These are phyloP conservation scores for Xylaria hypoxylon DNA, from an alignment of 2,329 filamentous ascomycete species.

Conservation along the genomic window DNA sequence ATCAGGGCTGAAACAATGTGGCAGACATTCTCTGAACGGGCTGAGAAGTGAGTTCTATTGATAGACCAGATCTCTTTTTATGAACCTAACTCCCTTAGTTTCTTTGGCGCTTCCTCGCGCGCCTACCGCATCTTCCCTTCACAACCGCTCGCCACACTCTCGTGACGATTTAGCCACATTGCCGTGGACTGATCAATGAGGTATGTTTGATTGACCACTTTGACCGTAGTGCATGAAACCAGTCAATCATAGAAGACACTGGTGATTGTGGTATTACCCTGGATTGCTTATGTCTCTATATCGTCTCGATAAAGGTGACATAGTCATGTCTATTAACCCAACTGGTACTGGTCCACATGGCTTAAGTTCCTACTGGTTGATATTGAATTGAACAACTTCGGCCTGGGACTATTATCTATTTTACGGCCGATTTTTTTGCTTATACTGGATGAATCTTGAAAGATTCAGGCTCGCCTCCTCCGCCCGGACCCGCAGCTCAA, in stretches of 20 bases:
- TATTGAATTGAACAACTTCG: constrained; percentile 7
- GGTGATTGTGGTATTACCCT: constrained; percentile 9
- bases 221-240: constrained; percentile 10
- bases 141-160: constrained; percentile 21
- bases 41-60: constrained; percentile 51
- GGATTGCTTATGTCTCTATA: background rate
- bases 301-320: constrained; percentile 8
- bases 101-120: constrained; percentile 35
- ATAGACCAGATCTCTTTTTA: constrained; percentile 49
- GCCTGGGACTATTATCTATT: background rate
- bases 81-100: constrained; percentile 53
- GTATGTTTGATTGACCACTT: constrained; percentile 32
- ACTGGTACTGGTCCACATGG: background rate
- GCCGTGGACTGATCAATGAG: constrained; percentile 26
- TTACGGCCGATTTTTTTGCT: constrained; percentile 66
- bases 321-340: background rate
- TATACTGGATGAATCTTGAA: constrained; percentile 72
- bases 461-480: constrained; percentile 73
- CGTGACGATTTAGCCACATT: constrained; percentile 24
- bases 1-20: constrained; percentile 26
- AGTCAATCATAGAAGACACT: constrained; percentile 11
- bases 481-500: constrained; percentile 68
- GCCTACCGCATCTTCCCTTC: constrained; percentile 26
- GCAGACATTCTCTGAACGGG: constrained; percentile 31
- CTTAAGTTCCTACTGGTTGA: constrained; percentile 5